A percentile compares a stretch with the other conserved stretches of the same genome.
Conservation (phyloP, 2,329 filamentous ascomycete species). For the Mollisia scopiformis region DNA sequence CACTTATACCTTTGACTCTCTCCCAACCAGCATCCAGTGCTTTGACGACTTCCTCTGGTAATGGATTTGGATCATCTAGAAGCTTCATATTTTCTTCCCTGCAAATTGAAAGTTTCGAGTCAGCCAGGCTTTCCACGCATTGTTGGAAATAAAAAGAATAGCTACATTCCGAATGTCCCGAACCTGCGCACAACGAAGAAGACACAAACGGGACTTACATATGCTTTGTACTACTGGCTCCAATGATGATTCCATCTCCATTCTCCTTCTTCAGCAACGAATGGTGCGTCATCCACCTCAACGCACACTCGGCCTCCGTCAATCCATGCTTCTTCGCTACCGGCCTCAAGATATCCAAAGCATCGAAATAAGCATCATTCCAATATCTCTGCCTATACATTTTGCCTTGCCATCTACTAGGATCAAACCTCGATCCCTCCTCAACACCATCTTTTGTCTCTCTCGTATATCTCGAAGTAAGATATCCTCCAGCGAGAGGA, state of each 20-base stretch:
- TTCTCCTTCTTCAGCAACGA: constrained; percentile 56
- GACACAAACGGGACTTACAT: constrained; percentile 34
- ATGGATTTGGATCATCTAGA: constrained; percentile 65
- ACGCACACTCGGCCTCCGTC: constrained; percentile 71
- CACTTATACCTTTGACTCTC: constrained; percentile 6
- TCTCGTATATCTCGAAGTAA: constrained; percentile 52
- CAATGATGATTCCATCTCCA: constrained; percentile 62
- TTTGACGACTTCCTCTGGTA: constrained; percentile 76
- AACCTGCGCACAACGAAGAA: background rate
- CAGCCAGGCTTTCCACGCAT: too few species aligned
- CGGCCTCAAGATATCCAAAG: constrained; percentile 54
- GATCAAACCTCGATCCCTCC: constrained; percentile 24
- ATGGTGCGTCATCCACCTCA: constrained; percentile 76
- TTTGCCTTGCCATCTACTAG: constrained; percentile 51
- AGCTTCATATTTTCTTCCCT: constrained; percentile 55
- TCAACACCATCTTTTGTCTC: constrained; percentile 40
- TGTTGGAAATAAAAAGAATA: too few species aligned
- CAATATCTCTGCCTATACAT: constrained; percentile 62
- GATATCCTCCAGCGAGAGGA: constrained; percentile 52
- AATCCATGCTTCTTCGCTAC: constrained; percentile 69
- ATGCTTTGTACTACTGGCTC: constrained; percentile 59
- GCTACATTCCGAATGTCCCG: too few species aligned
- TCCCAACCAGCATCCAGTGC: constrained; percentile 68
- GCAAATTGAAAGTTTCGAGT: background rate
- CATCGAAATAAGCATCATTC: constrained; percentile 63